Evolutionary conservation across 1,139 yeast species (phyloP).

Genomic region (Zygosaccharomyces pseudobailii): DNA sequence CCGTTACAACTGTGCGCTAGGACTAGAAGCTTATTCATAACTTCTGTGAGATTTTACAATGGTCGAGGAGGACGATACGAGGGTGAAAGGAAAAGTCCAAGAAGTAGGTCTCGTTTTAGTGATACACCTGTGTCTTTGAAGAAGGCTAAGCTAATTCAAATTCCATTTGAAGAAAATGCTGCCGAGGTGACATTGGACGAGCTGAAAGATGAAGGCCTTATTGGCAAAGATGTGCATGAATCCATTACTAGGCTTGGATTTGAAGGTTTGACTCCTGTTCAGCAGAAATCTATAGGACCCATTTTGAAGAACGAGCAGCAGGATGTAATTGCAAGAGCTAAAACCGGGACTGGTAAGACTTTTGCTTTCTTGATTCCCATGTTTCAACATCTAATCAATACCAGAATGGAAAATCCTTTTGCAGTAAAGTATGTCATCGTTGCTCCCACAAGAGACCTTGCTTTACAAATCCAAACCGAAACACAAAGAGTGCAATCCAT

Average conservation of each 20-base stretch:
- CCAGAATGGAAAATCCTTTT: constrained; percentile 22
- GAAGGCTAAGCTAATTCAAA: constrained; percentile 17
- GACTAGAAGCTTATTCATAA: neutral
- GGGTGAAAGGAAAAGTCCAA: neutral
- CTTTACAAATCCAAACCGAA: constrained; percentile 75
- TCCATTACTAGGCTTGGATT: constrained; percentile 44
- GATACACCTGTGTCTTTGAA: neutral
- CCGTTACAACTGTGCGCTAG: neutral
- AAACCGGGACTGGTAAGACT: constrained; percentile 95
- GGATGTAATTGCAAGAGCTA: constrained; percentile 82
- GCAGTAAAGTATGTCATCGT: constrained; percentile 59
- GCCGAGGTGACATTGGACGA: constrained; percentile 24
- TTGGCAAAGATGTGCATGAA: constrained; percentile 22
- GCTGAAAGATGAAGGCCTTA: constrained; percentile 24
- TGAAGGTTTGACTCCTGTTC: constrained; percentile 67
- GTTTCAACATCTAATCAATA: constrained; percentile 50
- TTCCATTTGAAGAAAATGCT: constrained; percentile 16
- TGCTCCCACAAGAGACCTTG: constrained; percentile 91
- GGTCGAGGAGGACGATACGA: neutral
- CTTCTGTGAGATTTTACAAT: neutral
- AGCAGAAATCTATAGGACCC: constrained; percentile 66
- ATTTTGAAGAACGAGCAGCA: constrained; percentile 47
- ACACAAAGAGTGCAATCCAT: constrained; percentile 42
- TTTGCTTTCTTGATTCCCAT: constrained; percentile 82
- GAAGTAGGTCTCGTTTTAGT: neutral